Base-by-base conservation (phyloP, 495 filamentous ascomycete genomes). In the Lepraria neglecta region DNA sequence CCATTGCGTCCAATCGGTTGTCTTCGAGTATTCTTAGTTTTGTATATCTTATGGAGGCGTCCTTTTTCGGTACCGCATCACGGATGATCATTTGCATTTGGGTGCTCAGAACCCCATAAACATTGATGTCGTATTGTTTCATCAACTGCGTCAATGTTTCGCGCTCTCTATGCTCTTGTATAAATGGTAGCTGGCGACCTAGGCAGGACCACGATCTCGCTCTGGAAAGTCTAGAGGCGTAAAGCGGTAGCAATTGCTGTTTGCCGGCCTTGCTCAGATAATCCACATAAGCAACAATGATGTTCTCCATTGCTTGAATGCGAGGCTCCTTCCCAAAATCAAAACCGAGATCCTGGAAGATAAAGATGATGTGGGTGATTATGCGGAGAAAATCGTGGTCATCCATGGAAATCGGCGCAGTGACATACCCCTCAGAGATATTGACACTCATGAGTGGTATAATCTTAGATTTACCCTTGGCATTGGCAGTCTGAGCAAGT, bases 161-260 rank as follows among this genome's bases (percentile, higher is more conserved):
- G 58, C 80, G 76, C 61, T 85, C 80, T 7, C 68, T 60, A 24
- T 83, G 82, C 52, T 80, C 78, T 67, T 83, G 79, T 3, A 92
- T 78, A 38, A 80, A 79, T 35, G 90, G 80, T 59, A 90, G 72
- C 31, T 84, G 77, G 24, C 78, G 71, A 12, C 77, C 75, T 48
- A 84, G 68, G 27, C 77, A 77, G 21, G 63, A 67, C 12, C 77
- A 68, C 9, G 72, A 72, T 67, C 75, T 73, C n/a, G 72, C 60
- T 0, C 70, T 73, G 7, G 81, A 80, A 3, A 98, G 77, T 65
- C 87, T 84, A 30, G 89, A 87, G 43, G 87, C 91, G 73, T 99
- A 99, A 3, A 92, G 76, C 4, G 92, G 92, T 56, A 95, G 84
- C 45, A 92, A 72, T 52, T 90, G 83, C 47, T 86, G 80, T 51